Evolutionary conservation across 163 green algal species (phyloP), one percentile per base, ranked within the genome.

Genomic region (Scenedesmus sp.): DNA sequence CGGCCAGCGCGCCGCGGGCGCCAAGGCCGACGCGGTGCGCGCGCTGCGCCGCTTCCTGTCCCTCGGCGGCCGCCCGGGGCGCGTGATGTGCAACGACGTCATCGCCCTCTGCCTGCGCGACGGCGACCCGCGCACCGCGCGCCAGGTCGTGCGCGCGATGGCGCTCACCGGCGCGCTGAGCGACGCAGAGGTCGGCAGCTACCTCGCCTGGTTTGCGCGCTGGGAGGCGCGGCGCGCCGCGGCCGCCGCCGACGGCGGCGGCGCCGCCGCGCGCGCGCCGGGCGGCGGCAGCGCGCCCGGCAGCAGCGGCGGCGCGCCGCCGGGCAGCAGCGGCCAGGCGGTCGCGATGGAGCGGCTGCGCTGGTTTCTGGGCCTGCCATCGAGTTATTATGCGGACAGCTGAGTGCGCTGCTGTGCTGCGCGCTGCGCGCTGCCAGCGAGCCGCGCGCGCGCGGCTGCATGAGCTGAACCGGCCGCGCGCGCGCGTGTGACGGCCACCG

Each of bases 131-230:
- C 34, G 34, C 47, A 64, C 58, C 1, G 77, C 65, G 10, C 39
- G 57, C 17, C 77, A 78, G 58, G 66, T 83, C 53, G 77, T 83
- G 47, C 63, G 77, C 29, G 77, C 58, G 1, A 78, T 83, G 77
- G 34, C 71, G 57, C 66, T 83, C n/a, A 78, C 77, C 1, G 66
- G 77, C 17, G 33, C 26, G 36, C n/a, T 58, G 26, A 48, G 18
- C 2, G 63, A 76, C 6, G 64, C 11, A 11, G 66, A 56, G 4
- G 6, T 34, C 22, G 42, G 9, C 9, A 15, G n/a, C 11, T 83
- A 83, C 62, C 20, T 71, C 24, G 75, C 42, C 2, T 77, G 75
- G 75, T 76, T 82, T 39, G n/a, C 22, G 22, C 47, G 72, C 47
- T 70, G 63, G 47, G 50, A 75, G 28, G 5, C 31, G 70, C 70